phyloP scores from a whole-genome alignment of 164 flowering plant species.

The Stephania cephalantha region DNA sequence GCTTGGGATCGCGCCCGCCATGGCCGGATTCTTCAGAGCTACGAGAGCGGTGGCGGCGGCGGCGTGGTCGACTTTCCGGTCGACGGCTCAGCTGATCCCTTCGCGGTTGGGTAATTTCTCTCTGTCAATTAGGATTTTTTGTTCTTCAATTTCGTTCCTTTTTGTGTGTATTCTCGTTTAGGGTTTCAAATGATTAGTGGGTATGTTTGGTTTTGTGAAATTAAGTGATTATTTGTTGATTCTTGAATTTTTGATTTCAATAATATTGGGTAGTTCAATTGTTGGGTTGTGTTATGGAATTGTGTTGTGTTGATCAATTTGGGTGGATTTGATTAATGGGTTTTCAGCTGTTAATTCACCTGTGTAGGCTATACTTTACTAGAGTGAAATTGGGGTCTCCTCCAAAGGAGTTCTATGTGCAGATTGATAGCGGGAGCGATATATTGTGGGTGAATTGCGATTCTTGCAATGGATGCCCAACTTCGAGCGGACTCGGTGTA shows the following conservation, averaged over 20 bases:
- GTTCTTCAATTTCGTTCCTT: constrained; percentile 5
- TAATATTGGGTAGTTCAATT: background rate
- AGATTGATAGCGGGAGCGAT: constrained; percentile 97
- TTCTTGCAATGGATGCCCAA: constrained; percentile 79
- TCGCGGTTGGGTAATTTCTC: constrained; percentile 56
- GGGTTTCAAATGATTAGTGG: background rate
- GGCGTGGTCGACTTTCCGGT: constrained; percentile 83
- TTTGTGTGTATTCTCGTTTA: background rate
- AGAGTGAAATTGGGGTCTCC: constrained; percentile 75
- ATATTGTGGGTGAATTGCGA: constrained; percentile 83
- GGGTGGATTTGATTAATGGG: background rate
- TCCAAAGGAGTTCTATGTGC: constrained; percentile 74
- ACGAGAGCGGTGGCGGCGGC: constrained; percentile 7
- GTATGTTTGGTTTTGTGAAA: background rate
- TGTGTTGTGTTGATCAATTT: background rate
- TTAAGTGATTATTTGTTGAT: background rate
- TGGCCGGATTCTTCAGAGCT: constrained; percentile 51
- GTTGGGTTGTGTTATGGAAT: background rate
- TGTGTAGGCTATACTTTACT: constrained; percentile 75
- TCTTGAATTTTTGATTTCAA: background rate
- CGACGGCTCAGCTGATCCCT: constrained; percentile 66
- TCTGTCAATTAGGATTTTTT: background rate
- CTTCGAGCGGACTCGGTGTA: constrained; percentile 75
- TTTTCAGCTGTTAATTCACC: background rate
- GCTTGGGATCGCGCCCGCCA: constrained; percentile 61